Base-by-base conservation (phyloP, 257 asterid genomes). In the Fraxinus anomala region DNA sequence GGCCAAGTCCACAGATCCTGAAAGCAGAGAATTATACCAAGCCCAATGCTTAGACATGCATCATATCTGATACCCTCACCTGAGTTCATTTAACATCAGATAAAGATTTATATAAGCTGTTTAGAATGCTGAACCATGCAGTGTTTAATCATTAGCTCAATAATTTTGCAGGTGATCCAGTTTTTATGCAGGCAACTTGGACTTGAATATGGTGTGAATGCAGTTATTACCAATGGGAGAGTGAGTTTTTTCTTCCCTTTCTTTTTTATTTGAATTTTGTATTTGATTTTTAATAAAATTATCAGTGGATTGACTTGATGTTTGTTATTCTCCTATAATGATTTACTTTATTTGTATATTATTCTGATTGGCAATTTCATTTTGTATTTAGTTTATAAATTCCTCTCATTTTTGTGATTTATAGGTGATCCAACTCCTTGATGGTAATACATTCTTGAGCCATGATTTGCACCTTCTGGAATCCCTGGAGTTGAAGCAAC, bases 151-250 rank as follows among this genome's bases (percentile, higher is more conserved):
- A 37, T 80, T 78, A 78, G 61, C 79, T 78, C 78, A 47, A 77
- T 76, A 59, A 51, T 56, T 65, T 19, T 89, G 89, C 96, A 96
- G 99, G 97, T 87, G 78, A 80, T 92, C 70, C 95, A 86, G 82
- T 96, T 93, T 88, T 83, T 92, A 76, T 88, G 83, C 87, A 86
- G 91, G 85, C 87, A 89, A 82, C 73, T 91, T 51, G 95, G 92
- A 33, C 86, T 92, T 84, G 97, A 89, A 83, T 65, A 19, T 82
- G 97, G 97, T 72, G 84, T 73, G 76, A 92, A 87, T 78, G 98
- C 97, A 68, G 97, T 96, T 83, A 88, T 96, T 85, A 96, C 99
- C 78, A 96, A 93, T 87, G 99, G 99, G 79, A 93, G 98, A 88
- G 99, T 96, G 87, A 88, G 99, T 85, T 69, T 77, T 51, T 59